Evolutionary conservation across 2,329 filamentous ascomycete genomes (phyloP), one percentile per base, ranked within the genome.

Genomic region (Paecilomyces niveus): DNA sequence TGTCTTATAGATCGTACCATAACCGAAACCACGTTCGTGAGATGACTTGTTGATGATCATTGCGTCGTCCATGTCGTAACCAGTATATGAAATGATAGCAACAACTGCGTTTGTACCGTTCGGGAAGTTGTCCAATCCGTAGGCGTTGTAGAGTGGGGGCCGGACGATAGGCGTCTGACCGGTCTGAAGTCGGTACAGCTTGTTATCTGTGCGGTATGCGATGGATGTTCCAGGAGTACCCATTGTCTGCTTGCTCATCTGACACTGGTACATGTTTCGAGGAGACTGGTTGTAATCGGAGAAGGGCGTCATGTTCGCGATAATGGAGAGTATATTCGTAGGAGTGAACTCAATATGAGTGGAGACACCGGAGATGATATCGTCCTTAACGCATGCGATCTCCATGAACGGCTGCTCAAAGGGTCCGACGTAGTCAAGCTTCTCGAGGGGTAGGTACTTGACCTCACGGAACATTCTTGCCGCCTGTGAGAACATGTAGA

Each of bases 181-280:
- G 15, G 92, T 97, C 76, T 97, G 94, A 52, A 99, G 78, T 63
- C 89, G 86, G 76, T 99, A 99, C 67, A 90, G 85, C 79, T 99
- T 99, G 84, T 99, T 97, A 78, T 99, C 94, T 54, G 92, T 96
- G 70, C 94, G 87, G 76, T 95, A 89, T 59, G 86, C 83, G 62
- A 93, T 80, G 2, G 93, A 89, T 7, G 92, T 89, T 59, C 89
- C 92, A 3, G 93, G 92, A 24, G 94, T 97, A 74, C 94, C 94
- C 94, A 99, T 99, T 0, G 93, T 92, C 79, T 99, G 94, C 74
- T 99, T 99, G 78, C 91, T 92, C 94, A 97, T 97, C 81, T 97
- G 94, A 78, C 92, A 97, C 73, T 96, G 90, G 73, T 97, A 99
- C 93, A 97, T 97, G 77, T 99, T 99, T 83, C 94, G 84, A 1